These are phyloP conservation scores for Gracilaria vermiculophylla DNA, from an alignment of 23 red algal genomes.

Conservation along the genomic window DNA sequence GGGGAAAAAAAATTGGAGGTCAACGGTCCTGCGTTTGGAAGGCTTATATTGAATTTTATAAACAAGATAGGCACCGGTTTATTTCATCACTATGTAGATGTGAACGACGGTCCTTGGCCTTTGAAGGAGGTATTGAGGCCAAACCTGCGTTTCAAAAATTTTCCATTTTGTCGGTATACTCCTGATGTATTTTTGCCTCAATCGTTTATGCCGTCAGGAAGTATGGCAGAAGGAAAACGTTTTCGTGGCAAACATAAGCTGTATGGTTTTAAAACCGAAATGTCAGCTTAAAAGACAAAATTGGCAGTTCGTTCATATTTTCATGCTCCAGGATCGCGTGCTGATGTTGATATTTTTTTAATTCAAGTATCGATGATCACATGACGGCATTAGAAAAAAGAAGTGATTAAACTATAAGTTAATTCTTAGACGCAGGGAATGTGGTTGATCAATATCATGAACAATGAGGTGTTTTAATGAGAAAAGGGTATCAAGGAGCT, in stretches of 20 bases:
- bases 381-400: background rate
- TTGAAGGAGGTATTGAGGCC: too few species aligned
- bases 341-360: slow-evolving; percentile 1
- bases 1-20: too few species aligned
- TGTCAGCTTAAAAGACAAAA: too few species aligned
- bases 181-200: background rate
- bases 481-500: slow-evolving; percentile 13
- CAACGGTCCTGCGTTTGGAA: too few species aligned
- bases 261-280: background rate
- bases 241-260: slow-evolving; percentile 4
- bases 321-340: background rate
- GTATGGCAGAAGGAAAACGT: background rate
- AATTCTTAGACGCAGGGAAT: background rate
- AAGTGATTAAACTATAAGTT: background rate
- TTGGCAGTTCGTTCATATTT: background rate
- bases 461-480: background rate
- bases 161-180: background rate
- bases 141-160: slow-evolving; percentile 16
- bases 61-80: too few species aligned
- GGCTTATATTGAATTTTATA: too few species aligned
- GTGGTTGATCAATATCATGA: background rate
- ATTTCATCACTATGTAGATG: too few species aligned
- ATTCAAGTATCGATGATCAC: background rate
- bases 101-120: too few species aligned
- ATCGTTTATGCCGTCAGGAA: background rate